These are phyloP conservation scores for Phytopythium helicoides DNA, from an alignment of 352 stramenopile genomes.

Conservation along the genomic window DNA sequence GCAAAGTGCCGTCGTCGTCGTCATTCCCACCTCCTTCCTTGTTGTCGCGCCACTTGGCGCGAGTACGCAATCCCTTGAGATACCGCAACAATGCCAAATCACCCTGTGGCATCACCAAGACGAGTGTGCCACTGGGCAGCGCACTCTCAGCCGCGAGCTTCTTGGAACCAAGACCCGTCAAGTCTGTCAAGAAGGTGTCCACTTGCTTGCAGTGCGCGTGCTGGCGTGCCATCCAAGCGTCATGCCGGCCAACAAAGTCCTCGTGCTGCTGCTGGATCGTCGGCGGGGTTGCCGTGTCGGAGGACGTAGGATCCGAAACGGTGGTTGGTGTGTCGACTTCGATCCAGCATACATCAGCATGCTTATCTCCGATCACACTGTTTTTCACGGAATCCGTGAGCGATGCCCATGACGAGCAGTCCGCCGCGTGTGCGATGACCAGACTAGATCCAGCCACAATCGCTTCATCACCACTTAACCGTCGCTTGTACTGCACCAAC, in stretches of 20 bases:
- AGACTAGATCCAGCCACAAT: constrained; percentile 3
- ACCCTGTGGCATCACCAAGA: constrained; percentile 70
- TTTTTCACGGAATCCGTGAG: constrained; percentile 36
- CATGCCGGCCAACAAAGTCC: constrained; percentile 62
- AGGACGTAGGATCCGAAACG: constrained; percentile 12
- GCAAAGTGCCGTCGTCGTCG: constrained; percentile 30
- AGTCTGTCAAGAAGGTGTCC: constrained; percentile 41
- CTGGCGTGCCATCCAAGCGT: constrained; percentile 67
- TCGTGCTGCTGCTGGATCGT: constrained; percentile 22
- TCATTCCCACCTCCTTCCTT: constrained; percentile 25
- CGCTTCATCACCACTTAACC: constrained; percentile 2
- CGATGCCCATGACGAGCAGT: constrained; percentile 25
- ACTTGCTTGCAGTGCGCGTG: constrained; percentile 41
- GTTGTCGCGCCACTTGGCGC: constrained; percentile 71
- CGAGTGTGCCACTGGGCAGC: constrained; percentile 46
- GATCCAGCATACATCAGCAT: constrained; percentile 68
- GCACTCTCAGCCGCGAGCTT: constrained; percentile 15
- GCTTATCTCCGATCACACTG: constrained; percentile 12
- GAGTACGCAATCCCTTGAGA: constrained; percentile 69
- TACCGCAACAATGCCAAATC: constrained; percentile 70
- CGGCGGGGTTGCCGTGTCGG: background rate
- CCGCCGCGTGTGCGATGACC: constrained; percentile 25
- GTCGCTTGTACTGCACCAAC: constrained; percentile 13
- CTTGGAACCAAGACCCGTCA: constrained; percentile 15
- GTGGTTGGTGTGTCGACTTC: constrained; percentile 50